Conservation (phyloP, 805 yeast genomes). For the Candida parachauliodes region DNA sequence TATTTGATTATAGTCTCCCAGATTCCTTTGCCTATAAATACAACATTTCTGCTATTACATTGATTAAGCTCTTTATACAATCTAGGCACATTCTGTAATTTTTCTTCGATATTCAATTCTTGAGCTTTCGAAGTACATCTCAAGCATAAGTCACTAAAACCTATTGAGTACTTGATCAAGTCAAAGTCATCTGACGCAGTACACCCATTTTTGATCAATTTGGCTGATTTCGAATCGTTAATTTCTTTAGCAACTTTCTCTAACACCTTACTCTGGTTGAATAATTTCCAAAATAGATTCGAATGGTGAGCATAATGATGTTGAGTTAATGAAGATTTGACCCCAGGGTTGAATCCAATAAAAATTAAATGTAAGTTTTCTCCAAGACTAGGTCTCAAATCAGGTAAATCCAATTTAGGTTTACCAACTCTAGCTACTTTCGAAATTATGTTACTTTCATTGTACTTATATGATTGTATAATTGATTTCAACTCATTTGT, state of each 20-base stretch:
- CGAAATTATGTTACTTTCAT: constrained; percentile 3
- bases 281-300: constrained; percentile 64
- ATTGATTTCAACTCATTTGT: constrained; percentile 12
- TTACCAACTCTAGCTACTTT: background rate
- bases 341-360: constrained; percentile 73
- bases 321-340: constrained; percentile 54
- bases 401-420: constrained; percentile 13
- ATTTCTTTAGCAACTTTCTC: constrained; percentile 10
- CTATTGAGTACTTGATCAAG: constrained; percentile 45
- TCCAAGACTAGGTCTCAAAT: constrained; percentile 31
- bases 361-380: constrained; percentile 42
- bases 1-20: constrained; percentile 57
- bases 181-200: constrained; percentile 34
- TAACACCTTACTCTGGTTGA: constrained; percentile 51
- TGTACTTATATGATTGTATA: constrained; percentile 15
- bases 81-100: constrained; percentile 50
- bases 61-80: constrained; percentile 43
- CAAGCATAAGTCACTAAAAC: constrained; percentile 68
- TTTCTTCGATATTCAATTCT: constrained; percentile 51
- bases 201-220: constrained; percentile 12
- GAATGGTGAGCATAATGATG: constrained; percentile 73
- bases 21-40: constrained; percentile 70
- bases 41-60: constrained; percentile 41
- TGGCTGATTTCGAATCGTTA: constrained; percentile 13
- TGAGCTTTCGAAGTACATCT: constrained; percentile 59